Conservation (phyloP, 2,329 filamentous ascomycete species). For the Penicillium sp. region DNA sequence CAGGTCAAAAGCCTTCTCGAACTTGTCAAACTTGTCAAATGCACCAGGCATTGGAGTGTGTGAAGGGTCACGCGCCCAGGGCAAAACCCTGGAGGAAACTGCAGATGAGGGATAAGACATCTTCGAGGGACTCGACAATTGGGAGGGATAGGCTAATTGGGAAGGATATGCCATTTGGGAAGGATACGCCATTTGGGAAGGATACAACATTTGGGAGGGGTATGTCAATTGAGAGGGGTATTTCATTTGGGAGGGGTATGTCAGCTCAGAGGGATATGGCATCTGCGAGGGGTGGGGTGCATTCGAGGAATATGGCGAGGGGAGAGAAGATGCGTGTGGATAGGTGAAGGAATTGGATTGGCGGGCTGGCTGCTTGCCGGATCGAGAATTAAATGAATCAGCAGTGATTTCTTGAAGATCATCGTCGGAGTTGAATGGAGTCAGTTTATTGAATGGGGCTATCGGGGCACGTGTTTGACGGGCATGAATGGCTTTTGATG, state of each 20-base stretch:
- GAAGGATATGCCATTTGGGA: background rate
- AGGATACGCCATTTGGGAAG: background rate
- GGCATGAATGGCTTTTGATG: background rate
- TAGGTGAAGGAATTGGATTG: background rate
- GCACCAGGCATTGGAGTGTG: background rate
- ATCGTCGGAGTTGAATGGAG: slow-evolving; percentile 21
- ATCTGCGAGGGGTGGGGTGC: background rate
- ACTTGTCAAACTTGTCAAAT: slow-evolving; percentile 1
- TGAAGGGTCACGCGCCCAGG: background rate
- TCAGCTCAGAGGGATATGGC: background rate
- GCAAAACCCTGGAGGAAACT: background rate
- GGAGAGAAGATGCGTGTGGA: background rate
- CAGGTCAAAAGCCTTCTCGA: slow-evolving; percentile 4
- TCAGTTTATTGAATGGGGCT: background rate
- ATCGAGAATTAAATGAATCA: slow-evolving; percentile 11
- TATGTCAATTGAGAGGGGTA: background rate
- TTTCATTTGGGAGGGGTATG: background rate
- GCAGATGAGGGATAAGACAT: background rate
- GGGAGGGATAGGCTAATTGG: background rate
- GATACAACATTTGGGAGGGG: background rate
- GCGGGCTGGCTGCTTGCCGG: slow-evolving; percentile 1
- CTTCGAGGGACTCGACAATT: background rate
- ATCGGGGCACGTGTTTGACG: background rate
- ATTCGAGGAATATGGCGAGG: background rate
- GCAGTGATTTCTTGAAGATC: slow-evolving; percentile 30